Base-by-base conservation (phyloP, 2,329 filamentous ascomycete genomes). In the Claviceps fusiformis region DNA sequence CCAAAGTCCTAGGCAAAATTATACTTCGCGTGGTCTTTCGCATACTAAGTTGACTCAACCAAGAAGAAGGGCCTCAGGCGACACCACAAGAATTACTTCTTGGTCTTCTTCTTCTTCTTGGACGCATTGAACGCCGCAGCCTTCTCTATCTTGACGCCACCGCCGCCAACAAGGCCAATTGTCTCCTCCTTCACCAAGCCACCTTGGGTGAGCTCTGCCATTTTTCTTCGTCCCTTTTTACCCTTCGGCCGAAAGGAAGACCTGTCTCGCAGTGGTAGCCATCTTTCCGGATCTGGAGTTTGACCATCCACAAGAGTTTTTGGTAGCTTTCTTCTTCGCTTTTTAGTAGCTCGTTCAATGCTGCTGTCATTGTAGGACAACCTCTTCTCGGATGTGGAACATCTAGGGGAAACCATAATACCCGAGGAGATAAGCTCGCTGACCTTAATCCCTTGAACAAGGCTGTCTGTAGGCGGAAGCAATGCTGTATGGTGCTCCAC, bases 201-300 rank as follows among this genome's bases (percentile, higher is more conserved):
- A 58, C 93, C 93, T 68, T 97, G 93, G 9, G 89, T 96, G 45
- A 85, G 74, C 61, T 89, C 87, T 58, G 78, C 76, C 5, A 82
- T 84, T 72, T 86, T 86, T 78, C 90, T 86, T 77, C 89, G 92
- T 55, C 89, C 88, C 77, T 95, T 95, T 75, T 87, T 90, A 6
- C 90, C 90, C 74, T 93, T 95, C 8, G 91, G 90, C 50, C 87
- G 77, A 71, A 95, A 98, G 45, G 83, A 87, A 62, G 87, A 93
- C 56, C 93, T 80, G 68, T 98, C 93, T 53, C 87, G 83, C 64
- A 97, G 75, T 13, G 93, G 92, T 57, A 98, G 72, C 93, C 93
- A 98, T 59, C 93, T 79, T 71, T 98, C 93, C 0, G 89, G 85
- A 68, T 98, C 93, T 39, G 88, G 80, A 60, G 83, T 84, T 75